A percentile compares a stretch with the other conserved stretches of the same genome.
phyloP scores from a whole-genome alignment of 306 rosid genomes.

The Begonia loranthoides region DNA sequence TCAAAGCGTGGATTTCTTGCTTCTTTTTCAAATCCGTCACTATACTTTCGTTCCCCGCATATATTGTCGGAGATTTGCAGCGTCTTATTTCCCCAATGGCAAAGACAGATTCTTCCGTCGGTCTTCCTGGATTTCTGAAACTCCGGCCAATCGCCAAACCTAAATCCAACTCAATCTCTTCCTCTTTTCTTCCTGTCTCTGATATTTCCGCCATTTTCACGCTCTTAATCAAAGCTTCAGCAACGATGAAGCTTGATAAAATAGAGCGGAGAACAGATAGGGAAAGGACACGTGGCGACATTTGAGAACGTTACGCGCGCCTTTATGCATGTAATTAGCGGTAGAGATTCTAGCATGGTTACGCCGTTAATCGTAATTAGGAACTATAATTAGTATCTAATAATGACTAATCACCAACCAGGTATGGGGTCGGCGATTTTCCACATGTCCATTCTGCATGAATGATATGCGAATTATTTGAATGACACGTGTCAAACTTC shows the following conservation, averaged over 20 bases:
- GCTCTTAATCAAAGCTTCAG: not conserved
- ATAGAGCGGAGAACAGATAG: not conserved
- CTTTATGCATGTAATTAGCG: too few species aligned
- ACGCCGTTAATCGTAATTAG: too few species aligned
- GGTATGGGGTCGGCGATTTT: too few species aligned
- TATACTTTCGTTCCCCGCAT: constrained; percentile 1
- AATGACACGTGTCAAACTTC: too few species aligned
- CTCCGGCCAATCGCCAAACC: constrained; percentile 51
- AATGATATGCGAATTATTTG: too few species aligned
- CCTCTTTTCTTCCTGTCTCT: constrained; percentile 18
- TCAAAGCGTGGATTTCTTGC: constrained; percentile 29
- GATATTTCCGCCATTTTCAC: constrained; percentile 17
- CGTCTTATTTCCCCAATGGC: not conserved
- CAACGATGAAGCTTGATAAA: not conserved
- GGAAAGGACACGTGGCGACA: not conserved
- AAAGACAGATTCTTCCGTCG: not conserved
- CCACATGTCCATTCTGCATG: too few species aligned
- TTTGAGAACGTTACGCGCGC: too few species aligned
- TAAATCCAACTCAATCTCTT: constrained; percentile 49
- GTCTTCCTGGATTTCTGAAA: constrained; percentile 20
- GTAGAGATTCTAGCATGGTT: too few species aligned
- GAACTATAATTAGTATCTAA: too few species aligned
- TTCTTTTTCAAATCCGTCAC: constrained; percentile 9
- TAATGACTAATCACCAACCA: too few species aligned
- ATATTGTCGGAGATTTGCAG: not conserved